Base-by-base conservation (phyloP, 305 asterid species). In the Striga hermonthica region DNA sequence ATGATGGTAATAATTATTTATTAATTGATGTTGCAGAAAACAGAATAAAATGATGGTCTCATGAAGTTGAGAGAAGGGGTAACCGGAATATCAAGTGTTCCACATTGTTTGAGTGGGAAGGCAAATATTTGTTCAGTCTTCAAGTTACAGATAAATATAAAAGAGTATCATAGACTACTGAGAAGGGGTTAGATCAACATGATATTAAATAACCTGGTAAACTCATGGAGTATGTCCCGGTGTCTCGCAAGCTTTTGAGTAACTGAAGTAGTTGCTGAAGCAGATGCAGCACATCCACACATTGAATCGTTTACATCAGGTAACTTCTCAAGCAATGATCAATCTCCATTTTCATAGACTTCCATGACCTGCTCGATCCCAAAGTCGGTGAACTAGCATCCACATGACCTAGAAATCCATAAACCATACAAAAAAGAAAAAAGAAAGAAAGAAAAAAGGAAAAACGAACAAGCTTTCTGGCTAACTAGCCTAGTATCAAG, bases 211-310 rank as follows among this genome's bases (percentile, higher is more conserved):
- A 76, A 92, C 98, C 97, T 87, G 96, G 89, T 84, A 78, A 83
- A 92, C 58, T 89, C 98, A 63, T 92, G 97, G 59, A 92, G 70
- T 50, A 92, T 92, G 76, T 87, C 98, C 68, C 96, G 73, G 34
- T 92, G 97, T 75, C 97, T 84, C 15, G 98, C 90, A 76, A 89
- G 83, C 72, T 92, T 92, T 82, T 89, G 97, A 62, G 80, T 79
- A 54, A 92, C 94, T 55, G 97, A 87, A 66, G 89, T 80, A 60
- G 97, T 65, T 60, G 93, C 72, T 35, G 87, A 81, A 70, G 95
- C 86, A 62, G 97, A 83, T 48, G 96, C 88, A 60, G 98, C 96
- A 77, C 97, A 92, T 66, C 94, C 83, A 78, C 98, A 86, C 98
- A 92, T 86, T 1, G 97, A 77, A 70, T 87, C 96, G 74, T 92